These are phyloP conservation scores for Lactifluus volemus DNA, from an alignment of 768 basidiomycete species.

Conservation along the genomic window DNA sequence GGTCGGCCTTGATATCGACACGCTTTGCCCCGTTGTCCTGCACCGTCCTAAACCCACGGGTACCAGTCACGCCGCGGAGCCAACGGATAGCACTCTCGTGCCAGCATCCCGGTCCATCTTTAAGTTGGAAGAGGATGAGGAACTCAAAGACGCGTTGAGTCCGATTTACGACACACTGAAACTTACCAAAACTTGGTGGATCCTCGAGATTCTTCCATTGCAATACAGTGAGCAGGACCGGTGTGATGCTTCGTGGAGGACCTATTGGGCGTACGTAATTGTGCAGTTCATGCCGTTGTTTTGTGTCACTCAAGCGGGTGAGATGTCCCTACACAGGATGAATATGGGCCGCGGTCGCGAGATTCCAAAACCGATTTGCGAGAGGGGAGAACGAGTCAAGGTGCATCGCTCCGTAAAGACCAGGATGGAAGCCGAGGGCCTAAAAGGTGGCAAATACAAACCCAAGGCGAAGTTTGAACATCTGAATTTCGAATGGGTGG, in stretches of 20 bases:
- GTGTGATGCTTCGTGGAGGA: not conserved
- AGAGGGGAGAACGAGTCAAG: not conserved
- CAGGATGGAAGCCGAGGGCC: slow-evolving; percentile 10
- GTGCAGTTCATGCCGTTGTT: not conserved
- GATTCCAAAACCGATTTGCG: not conserved
- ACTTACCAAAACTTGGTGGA: slow-evolving; percentile 49
- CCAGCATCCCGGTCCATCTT: slow-evolving; percentile 17
- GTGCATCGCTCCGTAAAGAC: slow-evolving; percentile 5
- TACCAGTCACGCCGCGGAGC: not conserved
- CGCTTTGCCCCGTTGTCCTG: slow-evolving; percentile 24
- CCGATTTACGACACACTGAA: slow-evolving; percentile 50
- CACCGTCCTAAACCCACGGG: slow-evolving; percentile 10
- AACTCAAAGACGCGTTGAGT: slow-evolving; percentile 47
- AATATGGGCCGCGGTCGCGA: not conserved
- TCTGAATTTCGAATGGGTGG: slow-evolving; percentile 20
- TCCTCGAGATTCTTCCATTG: slow-evolving; percentile 41
- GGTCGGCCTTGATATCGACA: slow-evolving; percentile 27
- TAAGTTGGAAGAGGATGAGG: slow-evolving; percentile 51
- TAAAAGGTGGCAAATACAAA: slow-evolving; percentile 25
- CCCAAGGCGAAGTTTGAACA: slow-evolving; percentile 24
- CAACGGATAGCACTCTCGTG: slow-evolving; percentile 18
- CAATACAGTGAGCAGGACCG: not conserved
- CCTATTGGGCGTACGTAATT: not conserved
- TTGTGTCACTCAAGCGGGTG: not conserved
- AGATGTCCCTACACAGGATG: not conserved